Conservation (phyloP, 768 basidiomycete species). For the Leccinum subgranulosum region DNA sequence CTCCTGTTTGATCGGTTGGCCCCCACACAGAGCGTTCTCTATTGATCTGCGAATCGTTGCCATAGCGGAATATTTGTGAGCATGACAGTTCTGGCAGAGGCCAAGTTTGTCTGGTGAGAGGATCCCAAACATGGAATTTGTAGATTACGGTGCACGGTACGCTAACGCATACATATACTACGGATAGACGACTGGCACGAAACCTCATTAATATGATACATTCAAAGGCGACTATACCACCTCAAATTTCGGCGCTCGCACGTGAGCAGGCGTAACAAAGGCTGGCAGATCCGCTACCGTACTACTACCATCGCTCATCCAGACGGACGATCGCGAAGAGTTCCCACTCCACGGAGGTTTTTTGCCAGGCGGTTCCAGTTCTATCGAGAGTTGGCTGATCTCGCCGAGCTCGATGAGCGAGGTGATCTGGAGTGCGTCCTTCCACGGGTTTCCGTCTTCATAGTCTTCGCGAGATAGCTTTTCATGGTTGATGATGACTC, state of each 20-base stretch:
- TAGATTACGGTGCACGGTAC: not conserved
- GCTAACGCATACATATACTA: not conserved
- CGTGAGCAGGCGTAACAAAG: not conserved
- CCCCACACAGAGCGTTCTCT: not conserved
- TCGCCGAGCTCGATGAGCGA: constrained; percentile 12
- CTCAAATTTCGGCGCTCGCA: not conserved
- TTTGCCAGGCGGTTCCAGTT: not conserved
- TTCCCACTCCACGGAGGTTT: not conserved
- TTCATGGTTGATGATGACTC: constrained; percentile 12
- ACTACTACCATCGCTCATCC: not conserved
- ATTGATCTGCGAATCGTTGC: not conserved
- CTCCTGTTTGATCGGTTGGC: not conserved
- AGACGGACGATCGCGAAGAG: not conserved
- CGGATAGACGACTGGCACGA: not conserved
- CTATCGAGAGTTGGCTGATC: not conserved
- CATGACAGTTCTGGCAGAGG: no score
- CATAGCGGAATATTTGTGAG: not conserved
- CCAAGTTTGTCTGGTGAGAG: not conserved
- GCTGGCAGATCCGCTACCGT: not conserved
- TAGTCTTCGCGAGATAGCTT: not conserved
- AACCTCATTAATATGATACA: not conserved
- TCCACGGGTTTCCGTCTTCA: not conserved
- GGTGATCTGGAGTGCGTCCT: constrained; percentile 12
- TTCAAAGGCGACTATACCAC: not conserved
- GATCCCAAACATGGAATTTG: no score